Conservation (phyloP, 2,329 filamentous ascomycete genomes). For the Cyphellophora europaea region DNA sequence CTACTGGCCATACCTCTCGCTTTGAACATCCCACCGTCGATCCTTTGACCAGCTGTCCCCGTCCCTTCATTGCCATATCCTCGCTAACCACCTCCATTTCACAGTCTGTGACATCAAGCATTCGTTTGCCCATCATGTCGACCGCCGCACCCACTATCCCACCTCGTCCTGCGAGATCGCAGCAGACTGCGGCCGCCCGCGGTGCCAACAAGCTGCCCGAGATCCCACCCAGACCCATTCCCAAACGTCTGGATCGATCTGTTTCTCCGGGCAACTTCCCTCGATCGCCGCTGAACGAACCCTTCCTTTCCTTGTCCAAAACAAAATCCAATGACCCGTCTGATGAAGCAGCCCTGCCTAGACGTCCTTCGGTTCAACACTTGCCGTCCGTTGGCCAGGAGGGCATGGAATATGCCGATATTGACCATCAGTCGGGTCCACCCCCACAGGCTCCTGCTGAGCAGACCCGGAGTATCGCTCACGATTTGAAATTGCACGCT, state of each 20-base stretch:
- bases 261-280: constrained; percentile 72
- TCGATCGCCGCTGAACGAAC: constrained; percentile 76
- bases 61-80: constrained; percentile 3
- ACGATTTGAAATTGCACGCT: constrained; percentile 77
- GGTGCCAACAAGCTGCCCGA: constrained; percentile 50
- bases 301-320: constrained; percentile 8
- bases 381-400: constrained; percentile 84
- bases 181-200: constrained; percentile 31
- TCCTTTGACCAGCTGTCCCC: constrained; percentile 3
- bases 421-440: constrained; percentile 29
- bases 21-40: neutral
- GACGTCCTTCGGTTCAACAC: constrained; percentile 62
- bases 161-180: constrained; percentile 50
- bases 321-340: constrained; percentile 29
- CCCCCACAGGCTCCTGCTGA: constrained; percentile 41
- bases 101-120: too few relatives aligned
- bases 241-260: constrained; percentile 61
- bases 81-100: too few relatives aligned
- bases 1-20: too few relatives aligned
- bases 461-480: constrained; percentile 68
- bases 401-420: constrained; percentile 74
- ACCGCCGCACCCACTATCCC: constrained; percentile 49
- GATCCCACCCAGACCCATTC: constrained; percentile 66
- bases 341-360: constrained; percentile 35
- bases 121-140: constrained; percentile 26